Percentiles rank a stretch among this genome's conserved stretches.
Evolutionary conservation across 2,329 filamentous ascomycete genomes (phyloP).

Genomic region (Colletotrichum salicis): DNA sequence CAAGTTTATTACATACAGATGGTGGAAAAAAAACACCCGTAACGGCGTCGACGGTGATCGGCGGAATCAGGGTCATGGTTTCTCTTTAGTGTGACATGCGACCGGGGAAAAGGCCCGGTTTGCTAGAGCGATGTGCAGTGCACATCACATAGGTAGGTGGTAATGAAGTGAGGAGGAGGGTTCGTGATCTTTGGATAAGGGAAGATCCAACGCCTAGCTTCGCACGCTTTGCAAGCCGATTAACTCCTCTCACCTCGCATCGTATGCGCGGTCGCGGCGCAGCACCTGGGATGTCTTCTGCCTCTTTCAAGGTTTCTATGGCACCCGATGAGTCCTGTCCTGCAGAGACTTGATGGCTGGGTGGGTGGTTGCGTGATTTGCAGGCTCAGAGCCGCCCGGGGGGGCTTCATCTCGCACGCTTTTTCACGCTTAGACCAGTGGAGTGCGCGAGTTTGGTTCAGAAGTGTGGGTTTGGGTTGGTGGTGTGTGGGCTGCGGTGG

Average conservation of each 20-base stretch:
- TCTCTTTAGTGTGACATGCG: not conserved
- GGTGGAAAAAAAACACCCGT: not conserved
- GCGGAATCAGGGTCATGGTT: not conserved
- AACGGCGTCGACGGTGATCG: not conserved
- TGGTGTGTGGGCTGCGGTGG: not conserved
- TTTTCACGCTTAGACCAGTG: not conserved
- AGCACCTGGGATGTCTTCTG: not conserved
- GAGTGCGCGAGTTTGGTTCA: too few species aligned
- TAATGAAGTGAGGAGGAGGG: not conserved
- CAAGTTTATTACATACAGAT: not conserved
- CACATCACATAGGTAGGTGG: not conserved
- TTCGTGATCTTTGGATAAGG: not conserved
- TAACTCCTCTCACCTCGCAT: not conserved
- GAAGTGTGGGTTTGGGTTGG: not conserved
- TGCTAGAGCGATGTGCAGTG: not conserved
- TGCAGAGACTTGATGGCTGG: too few species aligned
- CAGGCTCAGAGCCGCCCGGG: not conserved
- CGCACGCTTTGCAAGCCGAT: not conserved
- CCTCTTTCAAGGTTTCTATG: not conserved
- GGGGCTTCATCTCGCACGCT: too few species aligned
- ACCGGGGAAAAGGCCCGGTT: not conserved
- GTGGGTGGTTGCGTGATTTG: too few species aligned
- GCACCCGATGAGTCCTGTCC: too few species aligned
- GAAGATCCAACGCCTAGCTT: not conserved
- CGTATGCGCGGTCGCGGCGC: conserved; percentile 10